phyloP scores from a whole-genome alignment of 345 rosid genomes.

The Eucalyptus marginata region DNA sequence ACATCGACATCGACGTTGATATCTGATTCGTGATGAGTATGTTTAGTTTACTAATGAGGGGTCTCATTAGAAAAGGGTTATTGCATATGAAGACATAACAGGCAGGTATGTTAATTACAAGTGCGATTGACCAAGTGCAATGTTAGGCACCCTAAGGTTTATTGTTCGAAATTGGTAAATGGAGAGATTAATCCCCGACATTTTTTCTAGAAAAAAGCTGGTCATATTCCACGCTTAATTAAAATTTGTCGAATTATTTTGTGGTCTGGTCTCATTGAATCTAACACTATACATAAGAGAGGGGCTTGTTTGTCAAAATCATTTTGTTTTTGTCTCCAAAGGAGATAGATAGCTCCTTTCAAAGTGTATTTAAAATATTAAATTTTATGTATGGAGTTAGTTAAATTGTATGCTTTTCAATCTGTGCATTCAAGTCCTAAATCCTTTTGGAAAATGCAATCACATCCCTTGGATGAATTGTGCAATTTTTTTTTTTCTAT shows the following conservation, averaged over 20 bases:
- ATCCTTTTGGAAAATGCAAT: neutral
- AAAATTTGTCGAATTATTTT: neutral
- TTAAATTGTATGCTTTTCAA: neutral
- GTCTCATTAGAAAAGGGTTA: neutral
- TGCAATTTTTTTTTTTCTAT: neutral
- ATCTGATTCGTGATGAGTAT: neutral
- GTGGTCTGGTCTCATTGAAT: neutral
- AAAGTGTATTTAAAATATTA: neutral
- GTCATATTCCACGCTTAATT: neutral
- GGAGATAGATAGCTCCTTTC: neutral
- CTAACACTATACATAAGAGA: neutral
- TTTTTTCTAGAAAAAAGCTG: neutral
- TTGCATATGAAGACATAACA: neutral
- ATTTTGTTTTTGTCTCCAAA: neutral
- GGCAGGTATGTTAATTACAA: neutral
- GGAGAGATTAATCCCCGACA: neutral
- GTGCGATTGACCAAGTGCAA: neutral
- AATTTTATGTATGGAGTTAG: neutral
- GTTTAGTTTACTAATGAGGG: neutral
- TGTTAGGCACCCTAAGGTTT: neutral
- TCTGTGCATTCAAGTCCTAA: neutral
- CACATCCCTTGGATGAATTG: rapidly evolving
- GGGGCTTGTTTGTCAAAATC: neutral
- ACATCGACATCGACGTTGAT: neutral
- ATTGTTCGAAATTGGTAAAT: neutral